phyloP scores from a whole-genome alignment of 2,329 filamentous ascomycete species.

The Monosporascus sp. region DNA sequence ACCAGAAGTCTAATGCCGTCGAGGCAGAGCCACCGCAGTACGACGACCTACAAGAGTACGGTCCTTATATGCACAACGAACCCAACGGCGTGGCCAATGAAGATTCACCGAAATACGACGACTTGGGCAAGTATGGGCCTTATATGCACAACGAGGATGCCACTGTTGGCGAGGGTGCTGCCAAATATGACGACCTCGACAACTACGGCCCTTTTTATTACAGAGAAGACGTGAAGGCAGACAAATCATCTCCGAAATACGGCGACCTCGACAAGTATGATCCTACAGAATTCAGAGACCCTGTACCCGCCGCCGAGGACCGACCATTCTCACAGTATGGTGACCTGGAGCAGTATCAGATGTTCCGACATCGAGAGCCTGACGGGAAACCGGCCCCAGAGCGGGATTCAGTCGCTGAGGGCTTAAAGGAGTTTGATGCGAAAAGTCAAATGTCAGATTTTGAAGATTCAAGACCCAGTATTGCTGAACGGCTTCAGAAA shows the following conservation, averaged over 20 bases:
- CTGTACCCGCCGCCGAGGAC: conserved; percentile 13
- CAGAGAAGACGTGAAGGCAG: conserved; percentile 22
- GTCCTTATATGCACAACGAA: conserved; percentile 23
- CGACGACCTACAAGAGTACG: conserved; percentile 33
- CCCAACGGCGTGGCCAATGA: conserved; percentile 9
- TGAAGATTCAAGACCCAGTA: conserved; percentile 1
- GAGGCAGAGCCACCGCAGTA: conserved; percentile 16
- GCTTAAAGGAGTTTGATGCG: conserved; percentile 34
- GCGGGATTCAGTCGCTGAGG: conserved; percentile 28
- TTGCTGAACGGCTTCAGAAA: conserved; percentile 12
- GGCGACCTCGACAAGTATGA: conserved; percentile 37
- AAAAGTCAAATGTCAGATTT: conserved; percentile 16
- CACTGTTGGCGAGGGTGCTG: conserved; percentile 18
- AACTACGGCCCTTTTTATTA: conserved; percentile 28
- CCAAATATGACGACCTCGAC: conserved; percentile 33
- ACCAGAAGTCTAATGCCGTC: conserved; percentile 18
- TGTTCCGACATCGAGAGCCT: conserved; percentile 31
- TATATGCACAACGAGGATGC: conserved; percentile 30
- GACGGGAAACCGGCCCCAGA: conserved; percentile 24
- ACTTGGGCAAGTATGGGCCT: conserved; percentile 34
- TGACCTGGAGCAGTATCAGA: conserved; percentile 36
- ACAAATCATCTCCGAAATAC: conserved; percentile 26
- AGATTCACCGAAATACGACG: conserved; percentile 23
- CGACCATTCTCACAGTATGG: conserved; percentile 28
- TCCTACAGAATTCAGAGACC: conserved; percentile 18